phyloP scores from a whole-genome alignment of 2,329 filamentous ascomycete species.

The Aspergillus udagawae region DNA sequence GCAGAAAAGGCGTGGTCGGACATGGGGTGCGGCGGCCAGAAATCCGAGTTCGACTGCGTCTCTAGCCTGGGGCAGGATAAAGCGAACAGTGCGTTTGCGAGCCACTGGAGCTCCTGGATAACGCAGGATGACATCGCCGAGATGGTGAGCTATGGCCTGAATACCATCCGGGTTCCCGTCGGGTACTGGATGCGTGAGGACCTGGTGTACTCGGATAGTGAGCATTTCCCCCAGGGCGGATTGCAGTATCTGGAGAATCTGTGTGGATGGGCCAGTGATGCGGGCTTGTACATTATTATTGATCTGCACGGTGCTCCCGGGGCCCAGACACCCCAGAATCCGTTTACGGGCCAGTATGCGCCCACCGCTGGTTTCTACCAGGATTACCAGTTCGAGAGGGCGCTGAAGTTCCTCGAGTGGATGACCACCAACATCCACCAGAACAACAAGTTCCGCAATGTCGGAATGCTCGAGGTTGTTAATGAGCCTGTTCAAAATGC shows the following conservation, averaged over 20 bases:
- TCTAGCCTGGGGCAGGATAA: slow-evolving; percentile 43
- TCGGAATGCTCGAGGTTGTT: slow-evolving; percentile 57
- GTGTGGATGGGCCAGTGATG: slow-evolving; percentile 47
- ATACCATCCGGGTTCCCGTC: slow-evolving; percentile 53
- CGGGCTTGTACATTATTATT: slow-evolving; percentile 52
- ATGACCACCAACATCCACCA: slow-evolving; percentile 52
- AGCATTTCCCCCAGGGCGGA: slow-evolving; percentile 50
- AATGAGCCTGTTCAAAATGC: slow-evolving; percentile 53
- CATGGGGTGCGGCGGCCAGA: slow-evolving; percentile 46
- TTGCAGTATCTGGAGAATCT: slow-evolving; percentile 46
- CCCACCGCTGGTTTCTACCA: slow-evolving; percentile 52
- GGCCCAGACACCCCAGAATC: slow-evolving; percentile 45
- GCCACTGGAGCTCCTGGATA: slow-evolving; percentile 52
- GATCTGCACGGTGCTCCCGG: slow-evolving; percentile 52
- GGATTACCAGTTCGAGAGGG: slow-evolving; percentile 54
- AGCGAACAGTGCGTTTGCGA: slow-evolving; percentile 46
- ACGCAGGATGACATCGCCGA: slow-evolving; percentile 46
- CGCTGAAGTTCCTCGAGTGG: slow-evolving; percentile 53
- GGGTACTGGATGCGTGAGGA: slow-evolving; percentile 55
- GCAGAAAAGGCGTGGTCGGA: slow-evolving; percentile 42
- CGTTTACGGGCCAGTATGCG: slow-evolving; percentile 47
- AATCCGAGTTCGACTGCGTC: slow-evolving; percentile 55
- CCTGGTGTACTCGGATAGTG: slow-evolving; percentile 45
- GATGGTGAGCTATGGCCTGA: slow-evolving; percentile 50
- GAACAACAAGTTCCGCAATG: slow-evolving; percentile 48